phyloP scores from a whole-genome alignment of 2,329 filamentous ascomycete species.

The Exophiala calicioides region DNA sequence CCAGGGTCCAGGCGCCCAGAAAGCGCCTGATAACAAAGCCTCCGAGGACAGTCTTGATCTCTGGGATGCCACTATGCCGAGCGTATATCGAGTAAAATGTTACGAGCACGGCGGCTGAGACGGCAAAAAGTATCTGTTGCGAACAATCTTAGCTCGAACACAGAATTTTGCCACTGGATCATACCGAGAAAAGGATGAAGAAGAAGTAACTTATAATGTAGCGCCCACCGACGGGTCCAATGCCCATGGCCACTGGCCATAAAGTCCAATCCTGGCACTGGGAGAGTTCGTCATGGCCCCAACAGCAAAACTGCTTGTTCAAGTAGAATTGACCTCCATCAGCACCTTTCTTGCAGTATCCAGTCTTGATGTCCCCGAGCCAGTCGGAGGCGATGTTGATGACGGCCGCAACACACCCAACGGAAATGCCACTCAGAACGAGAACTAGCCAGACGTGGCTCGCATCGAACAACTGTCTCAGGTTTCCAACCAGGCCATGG shows the following conservation, averaged over 20 bases:
- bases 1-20: conserved; percentile 81
- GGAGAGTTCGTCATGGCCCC: conserved; percentile 78
- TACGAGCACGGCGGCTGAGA: conserved; percentile 75
- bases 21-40: conserved; percentile 91
- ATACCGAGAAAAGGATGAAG: conserved; percentile 80
- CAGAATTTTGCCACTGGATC: too few relatives aligned
- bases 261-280: conserved; percentile 84
- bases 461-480: conserved; percentile 73
- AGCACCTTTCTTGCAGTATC: conserved; percentile 74
- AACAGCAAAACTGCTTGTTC: conserved; percentile 89
- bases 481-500: conserved; percentile 70
- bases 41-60: conserved; percentile 94
- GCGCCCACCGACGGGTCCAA: conserved; percentile 65
- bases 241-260: conserved; percentile 75
- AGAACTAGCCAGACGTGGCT: conserved; percentile 92
- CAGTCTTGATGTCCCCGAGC: conserved; percentile 88
- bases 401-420: conserved; percentile 79
- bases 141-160: too few relatives aligned
- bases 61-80: conserved; percentile 92
- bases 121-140: conserved; percentile 73
- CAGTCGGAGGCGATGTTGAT: conserved; percentile 92
- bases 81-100: conserved; percentile 83
- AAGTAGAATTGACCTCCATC: conserved; percentile 89
- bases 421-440: conserved; percentile 78
- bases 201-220: conserved; percentile 88